A percentile compares a stretch with the other conserved stretches of the same genome.
These are phyloP conservation scores for Ploettnerulaceae sp. DNA, from an alignment of 2,329 filamentous ascomycete species.

Conservation along the genomic window DNA sequence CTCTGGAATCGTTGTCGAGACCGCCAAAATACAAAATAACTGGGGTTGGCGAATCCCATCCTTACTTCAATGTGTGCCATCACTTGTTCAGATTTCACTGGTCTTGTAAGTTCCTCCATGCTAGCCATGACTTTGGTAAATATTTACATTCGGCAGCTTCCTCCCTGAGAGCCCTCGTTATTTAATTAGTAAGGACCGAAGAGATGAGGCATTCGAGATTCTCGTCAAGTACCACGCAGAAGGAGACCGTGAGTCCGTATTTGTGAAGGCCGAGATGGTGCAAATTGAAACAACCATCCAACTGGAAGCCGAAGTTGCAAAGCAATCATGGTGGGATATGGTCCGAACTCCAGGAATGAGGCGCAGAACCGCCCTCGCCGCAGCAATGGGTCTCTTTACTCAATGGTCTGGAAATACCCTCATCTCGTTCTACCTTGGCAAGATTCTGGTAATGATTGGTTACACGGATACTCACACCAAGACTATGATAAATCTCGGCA, in stretches of 20 bases:
- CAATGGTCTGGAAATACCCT: conserved; percentile 48
- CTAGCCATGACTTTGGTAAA: background rate
- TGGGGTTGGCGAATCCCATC: conserved; percentile 41
- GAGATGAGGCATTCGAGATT: conserved; percentile 53
- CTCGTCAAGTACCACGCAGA: conserved; percentile 50
- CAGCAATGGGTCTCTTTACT: conserved; percentile 48
- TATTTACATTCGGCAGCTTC: conserved; percentile 29
- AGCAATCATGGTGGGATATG: conserved; percentile 49
- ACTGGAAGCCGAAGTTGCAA: conserved; percentile 49
- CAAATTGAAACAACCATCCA: conserved; percentile 55
- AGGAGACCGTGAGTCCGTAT: conserved; percentile 44
- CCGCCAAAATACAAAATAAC: conserved; percentile 37
- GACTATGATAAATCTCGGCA: conserved; percentile 29
- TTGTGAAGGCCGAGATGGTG: conserved; percentile 55
- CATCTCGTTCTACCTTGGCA: conserved; percentile 43
- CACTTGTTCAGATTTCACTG: conserved; percentile 25
- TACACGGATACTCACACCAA: conserved; percentile 40
- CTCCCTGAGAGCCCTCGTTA: conserved; percentile 54
- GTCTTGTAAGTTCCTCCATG: conserved; percentile 18
- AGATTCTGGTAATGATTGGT: conserved; percentile 44
- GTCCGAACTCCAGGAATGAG: conserved; percentile 47
- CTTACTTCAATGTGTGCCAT: conserved; percentile 36
- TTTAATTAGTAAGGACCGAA: conserved; percentile 51
- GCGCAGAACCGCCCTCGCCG: conserved; percentile 43
- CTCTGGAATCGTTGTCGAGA: conserved; percentile 41